Conservation (phyloP, 2,329 filamentous ascomycete genomes). For the Knoxdaviesia proteae region DNA sequence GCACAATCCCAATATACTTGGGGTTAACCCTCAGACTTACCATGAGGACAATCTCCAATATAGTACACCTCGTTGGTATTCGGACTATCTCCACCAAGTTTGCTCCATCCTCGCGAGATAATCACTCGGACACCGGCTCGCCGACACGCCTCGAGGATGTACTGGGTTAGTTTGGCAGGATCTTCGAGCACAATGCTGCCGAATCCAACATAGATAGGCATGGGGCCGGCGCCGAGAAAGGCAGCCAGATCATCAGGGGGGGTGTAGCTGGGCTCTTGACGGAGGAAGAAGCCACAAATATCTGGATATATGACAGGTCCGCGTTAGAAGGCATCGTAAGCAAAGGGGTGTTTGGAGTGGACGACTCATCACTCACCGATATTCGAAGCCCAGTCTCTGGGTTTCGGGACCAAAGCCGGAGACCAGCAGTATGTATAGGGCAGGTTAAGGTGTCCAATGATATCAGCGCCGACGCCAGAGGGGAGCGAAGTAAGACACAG, state of each 20-base stretch:
- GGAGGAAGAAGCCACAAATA: conserved; percentile 45
- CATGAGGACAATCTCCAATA: conserved; percentile 54
- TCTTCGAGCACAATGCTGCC: conserved; percentile 59
- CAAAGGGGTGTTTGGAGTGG: no score
- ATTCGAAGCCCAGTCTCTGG: conserved; percentile 44
- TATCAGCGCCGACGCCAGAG: conserved; percentile 55
- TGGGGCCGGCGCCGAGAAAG: conserved; percentile 35
- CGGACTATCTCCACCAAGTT: conserved; percentile 28
- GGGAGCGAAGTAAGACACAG: conserved; percentile 47
- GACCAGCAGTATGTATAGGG: conserved; percentile 58
- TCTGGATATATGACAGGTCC: conserved; percentile 5
- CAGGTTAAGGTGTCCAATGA: conserved; percentile 50
- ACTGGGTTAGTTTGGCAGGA: conserved; percentile 42
- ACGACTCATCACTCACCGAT: conserved; percentile 24
- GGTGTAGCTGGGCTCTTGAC: conserved; percentile 31
- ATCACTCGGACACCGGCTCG: conserved; percentile 46
- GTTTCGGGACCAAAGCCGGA: conserved; percentile 43
- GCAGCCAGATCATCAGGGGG: conserved; percentile 29
- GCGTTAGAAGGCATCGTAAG: background rate
- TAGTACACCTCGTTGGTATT: conserved; percentile 39
- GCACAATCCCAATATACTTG: no score
- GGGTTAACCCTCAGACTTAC: no score
- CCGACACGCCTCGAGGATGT: conserved; percentile 49
- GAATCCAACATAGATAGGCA: conserved; percentile 54
- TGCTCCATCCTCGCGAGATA: conserved; percentile 58